Evolutionary conservation across 495 filamentous ascomycete genomes (phyloP), one percentile per base, ranked within the genome.

Genomic region (Penicillium parvum): DNA sequence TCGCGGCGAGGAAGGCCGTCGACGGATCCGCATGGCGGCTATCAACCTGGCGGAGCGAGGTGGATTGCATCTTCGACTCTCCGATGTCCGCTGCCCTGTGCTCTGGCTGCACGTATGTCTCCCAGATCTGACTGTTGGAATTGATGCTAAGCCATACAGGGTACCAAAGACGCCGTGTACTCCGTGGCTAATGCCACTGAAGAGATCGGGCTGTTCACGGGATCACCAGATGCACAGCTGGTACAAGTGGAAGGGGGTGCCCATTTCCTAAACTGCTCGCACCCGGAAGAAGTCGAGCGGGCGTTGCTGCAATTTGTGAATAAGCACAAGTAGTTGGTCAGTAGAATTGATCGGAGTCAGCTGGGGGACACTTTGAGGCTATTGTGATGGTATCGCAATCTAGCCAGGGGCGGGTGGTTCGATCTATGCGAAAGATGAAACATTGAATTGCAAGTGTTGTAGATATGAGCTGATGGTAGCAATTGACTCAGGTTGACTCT

Each of bases 11-110:
- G 74, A 78, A 17, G 82, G 82, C 0, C 64, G 77, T 12, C 58
- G 55, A 34, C 72, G 74, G 47, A 53, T 75, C 9, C 65, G 74
- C 15, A 79, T 82, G 79, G 76, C 78, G 2, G 65, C 68, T 1
- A 71, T 75, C 43, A 77, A 75, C 40, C 53, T 85, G 12, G 47
- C 70, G n/a, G 76, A 79, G 41, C 55, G 81, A n/a, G 81, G 81
- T 48, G 73, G 76, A 10, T 60, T 85, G 37, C 66, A 73, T 34
- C 51, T 65, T 4, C 57, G 81, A 28, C 41, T 84, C 8, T 55
- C 63, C 8, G 75, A 84, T 60, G 59, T 84, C 12, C 59, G 47
- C 32, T 84, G 80, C 47, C 80, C 81, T 0, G 75, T 84, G 2
- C 59, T 74, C 25, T 85, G 80, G 81, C 43, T 84, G 32, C 81